Percentiles rank a stretch among this genome's conserved stretches.
These are phyloP conservation scores for Leishmania amazonensis DNA, from an alignment of 208 protist genomes.

Conservation along the genomic window DNA sequence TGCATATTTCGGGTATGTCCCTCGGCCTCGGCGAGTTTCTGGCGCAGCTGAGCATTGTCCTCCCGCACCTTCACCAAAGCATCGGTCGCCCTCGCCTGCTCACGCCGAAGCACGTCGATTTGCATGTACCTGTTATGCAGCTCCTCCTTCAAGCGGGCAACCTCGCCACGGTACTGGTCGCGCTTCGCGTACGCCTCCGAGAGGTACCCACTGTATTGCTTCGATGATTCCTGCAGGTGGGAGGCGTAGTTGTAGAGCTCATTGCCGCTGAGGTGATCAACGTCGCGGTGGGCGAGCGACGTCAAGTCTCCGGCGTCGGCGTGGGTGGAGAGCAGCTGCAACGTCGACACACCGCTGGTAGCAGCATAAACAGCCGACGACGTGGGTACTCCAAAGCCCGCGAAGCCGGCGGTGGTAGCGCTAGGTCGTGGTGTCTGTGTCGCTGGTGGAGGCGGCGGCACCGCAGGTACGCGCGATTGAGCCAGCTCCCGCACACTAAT, in stretches of 20 bases:
- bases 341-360: constrained; percentile 24
- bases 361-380: constrained; percentile 33
- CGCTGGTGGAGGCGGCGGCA: not conserved
- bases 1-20: constrained; percentile 24
- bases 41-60: constrained; percentile 28
- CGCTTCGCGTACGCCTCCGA: constrained; percentile 49
- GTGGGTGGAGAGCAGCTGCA: not conserved
- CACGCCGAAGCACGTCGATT: constrained; percentile 33
- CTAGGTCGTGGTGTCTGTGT: not conserved
- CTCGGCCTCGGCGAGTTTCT: constrained; percentile 22
- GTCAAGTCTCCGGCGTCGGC: constrained; percentile 26
- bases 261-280: constrained; percentile 41
- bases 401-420: constrained; percentile 8
- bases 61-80: constrained; percentile 11
- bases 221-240: constrained; percentile 49
- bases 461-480: constrained; percentile 15
- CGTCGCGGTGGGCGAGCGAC: constrained; percentile 28
- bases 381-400: constrained; percentile 21
- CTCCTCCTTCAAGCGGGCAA: constrained; percentile 55
- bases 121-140: constrained; percentile 46
- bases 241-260: constrained; percentile 62
- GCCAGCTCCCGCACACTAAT: constrained; percentile 57
- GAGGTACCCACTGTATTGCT: constrained; percentile 34
- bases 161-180: constrained; percentile 64
- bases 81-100: constrained; percentile 5